Evolutionary conservation across 2,329 filamentous ascomycete genomes (phyloP), one percentile per base, ranked within the genome.

Genomic region (Aspergillus versicolor): DNA sequence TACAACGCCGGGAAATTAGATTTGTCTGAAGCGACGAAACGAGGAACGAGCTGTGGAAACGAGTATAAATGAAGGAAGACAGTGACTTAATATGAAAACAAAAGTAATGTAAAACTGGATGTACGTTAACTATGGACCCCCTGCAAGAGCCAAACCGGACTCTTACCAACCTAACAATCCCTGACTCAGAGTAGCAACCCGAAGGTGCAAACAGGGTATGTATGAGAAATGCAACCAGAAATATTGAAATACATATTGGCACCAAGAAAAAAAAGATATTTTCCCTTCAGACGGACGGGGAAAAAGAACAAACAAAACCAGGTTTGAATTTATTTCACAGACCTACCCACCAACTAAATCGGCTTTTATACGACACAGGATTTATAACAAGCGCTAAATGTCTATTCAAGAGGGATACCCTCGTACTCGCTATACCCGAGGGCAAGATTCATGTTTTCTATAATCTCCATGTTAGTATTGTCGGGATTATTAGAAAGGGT

Each of bases 361-460:
- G 37, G 32, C 21, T 57, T 63, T 63, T 61, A 63, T 59, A 59
- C 41, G 51, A 46, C 41, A 52, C 57, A 52, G 19, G 56, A 46
- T 56, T 41, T 60, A 57, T 50, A 44, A 55, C 41, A 46, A 45
- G 37, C 51, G 52, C 46, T 54, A 54, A 43, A 43, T 46, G 52
- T 63, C 66, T 74, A 82, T 57, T 83, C 76, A 58, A 84, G 69
- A 34, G 91, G 91, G 64, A 96, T 95, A 41, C 91, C 91, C 71
- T 95, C 89, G 70, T 91, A 96, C 78, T 96, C 91, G 45, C 85
- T 87, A 71, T 93, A 95, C 45, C 91, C 91, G 11, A 95, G 82
- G n/a, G 90, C 88, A 57, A 96, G 81, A 76, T 96, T 96, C 90
- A 96, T 94, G 77, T 96, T 96, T 81, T 95, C 87, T 89, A 70